These are phyloP conservation scores for Albatrellus ellisii DNA, from an alignment of 768 basidiomycete species.

Conservation along the genomic window DNA sequence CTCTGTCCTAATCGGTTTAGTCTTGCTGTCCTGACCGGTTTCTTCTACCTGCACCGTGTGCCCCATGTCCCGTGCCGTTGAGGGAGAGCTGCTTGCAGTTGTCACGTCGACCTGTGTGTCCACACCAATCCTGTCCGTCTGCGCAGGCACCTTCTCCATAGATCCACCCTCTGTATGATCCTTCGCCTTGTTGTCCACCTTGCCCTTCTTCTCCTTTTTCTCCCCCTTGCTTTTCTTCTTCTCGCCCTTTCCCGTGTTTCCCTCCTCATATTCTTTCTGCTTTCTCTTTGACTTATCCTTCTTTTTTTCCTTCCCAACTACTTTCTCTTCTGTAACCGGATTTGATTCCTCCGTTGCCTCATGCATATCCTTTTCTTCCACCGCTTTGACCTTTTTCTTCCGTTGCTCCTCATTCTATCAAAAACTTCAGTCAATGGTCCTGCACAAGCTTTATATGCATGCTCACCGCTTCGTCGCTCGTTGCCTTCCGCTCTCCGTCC, in stretches of 20 bases:
- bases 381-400: not conserved
- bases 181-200: conserved; percentile 17
- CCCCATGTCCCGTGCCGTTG: conserved; percentile 1
- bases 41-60: conserved; percentile 8
- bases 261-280: not conserved
- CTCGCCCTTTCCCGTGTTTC: conserved; percentile 8
- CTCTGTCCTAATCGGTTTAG: conserved; percentile 16
- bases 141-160: not conserved
- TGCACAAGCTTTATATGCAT: not conserved
- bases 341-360: not conserved
- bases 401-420: not conserved
- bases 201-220: conserved; percentile 16
- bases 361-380: not conserved
- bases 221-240: conserved; percentile 11
- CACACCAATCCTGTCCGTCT: no score
- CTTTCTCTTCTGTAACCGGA: not conserved
- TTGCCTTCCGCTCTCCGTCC: not conserved
- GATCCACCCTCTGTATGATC: not conserved
- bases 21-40: conserved; percentile 22
- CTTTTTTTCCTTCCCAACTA: not conserved
- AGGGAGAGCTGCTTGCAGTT: no score
- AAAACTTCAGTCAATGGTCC: not conserved
- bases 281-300: conserved; percentile 1
- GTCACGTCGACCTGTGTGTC: no score
- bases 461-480: conserved; percentile 3